phyloP scores from a whole-genome alignment of 371 early-diverging fungal genomes.

The Mucor piriformis region DNA sequence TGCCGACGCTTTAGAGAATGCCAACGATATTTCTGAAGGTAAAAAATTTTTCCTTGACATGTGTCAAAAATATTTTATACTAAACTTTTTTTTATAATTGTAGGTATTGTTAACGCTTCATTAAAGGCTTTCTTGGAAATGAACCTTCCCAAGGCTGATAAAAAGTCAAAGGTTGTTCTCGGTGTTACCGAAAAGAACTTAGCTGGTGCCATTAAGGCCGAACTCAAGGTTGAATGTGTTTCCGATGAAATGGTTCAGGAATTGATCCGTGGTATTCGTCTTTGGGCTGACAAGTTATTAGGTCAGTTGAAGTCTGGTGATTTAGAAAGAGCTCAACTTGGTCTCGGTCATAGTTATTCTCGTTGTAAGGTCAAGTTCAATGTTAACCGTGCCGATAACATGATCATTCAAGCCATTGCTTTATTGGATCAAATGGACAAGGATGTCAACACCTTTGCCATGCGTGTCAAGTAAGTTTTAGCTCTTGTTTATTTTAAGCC shows the following conservation, averaged over 20 bases:
- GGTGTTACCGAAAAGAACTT: slow-evolving; percentile 95
- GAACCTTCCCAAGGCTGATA: slow-evolving; percentile 85
- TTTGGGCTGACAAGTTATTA: slow-evolving; percentile 89
- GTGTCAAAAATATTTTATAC: not conserved
- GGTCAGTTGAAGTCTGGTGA: slow-evolving; percentile 90
- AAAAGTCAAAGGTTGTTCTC: slow-evolving; percentile 73
- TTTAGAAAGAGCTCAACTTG: slow-evolving; percentile 91
- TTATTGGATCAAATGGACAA: slow-evolving; percentile 93
- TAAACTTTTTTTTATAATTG: not conserved
- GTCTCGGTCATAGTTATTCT: slow-evolving; percentile 97
- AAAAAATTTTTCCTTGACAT: slow-evolving; percentile 10
- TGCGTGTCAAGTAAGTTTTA: slow-evolving; percentile 64
- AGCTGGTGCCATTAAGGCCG: slow-evolving; percentile 85
- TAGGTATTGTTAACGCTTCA: slow-evolving; percentile 79
- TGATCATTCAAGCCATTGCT: slow-evolving; percentile 92
- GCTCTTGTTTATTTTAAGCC: not conserved
- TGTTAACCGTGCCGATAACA: slow-evolving; percentile 91
- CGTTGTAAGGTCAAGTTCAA: slow-evolving; percentile 99
- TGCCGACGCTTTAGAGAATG: slow-evolving; percentile 96
- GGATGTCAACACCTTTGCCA: slow-evolving; percentile 93
- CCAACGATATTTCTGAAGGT: slow-evolving; percentile 98
- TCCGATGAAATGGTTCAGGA: slow-evolving; percentile 85
- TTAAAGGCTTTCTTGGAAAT: slow-evolving; percentile 93
- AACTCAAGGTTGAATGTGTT: slow-evolving; percentile 78
- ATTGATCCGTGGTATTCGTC: slow-evolving; percentile 90